Evolutionary conservation across 352 stramenopile genomes (phyloP), one percentile per base, ranked within the genome.

Genomic region (Peronospora tabacina): DNA sequence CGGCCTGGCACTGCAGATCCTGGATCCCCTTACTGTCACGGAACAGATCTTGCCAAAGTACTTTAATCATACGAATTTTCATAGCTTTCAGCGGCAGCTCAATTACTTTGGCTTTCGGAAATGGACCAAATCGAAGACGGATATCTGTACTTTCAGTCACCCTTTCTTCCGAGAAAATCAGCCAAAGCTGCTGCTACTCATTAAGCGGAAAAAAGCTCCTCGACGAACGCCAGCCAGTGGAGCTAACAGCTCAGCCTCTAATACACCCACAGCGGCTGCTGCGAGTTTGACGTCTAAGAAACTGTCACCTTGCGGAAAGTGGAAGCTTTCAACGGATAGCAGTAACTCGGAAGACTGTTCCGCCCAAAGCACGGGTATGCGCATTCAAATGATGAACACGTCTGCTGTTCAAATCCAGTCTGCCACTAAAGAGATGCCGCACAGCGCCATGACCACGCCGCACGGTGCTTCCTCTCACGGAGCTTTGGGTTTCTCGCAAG

Each of bases 31-130:
- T 16, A 76, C 87, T 29, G 60, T 73, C 45, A 73, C 64, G 40
- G 64, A 73, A 45, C 79, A 87, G 60, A 77, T 97, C 32, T 61
- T 97, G 11, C 86, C 90, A 24, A 86, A 88, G 54, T 97, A 96
- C 66, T 97, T 97, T 52, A 96, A 96, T 48, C 87, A 97, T 65
- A 79, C 73, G 44, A 95, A 90, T 51, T 97, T 95, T 61, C 84
- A 90, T 44, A 95, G 84, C 38, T 91, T 97, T 49, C 84, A 95
- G 54, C 73, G 90, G 35, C 87, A 97, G 60, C 70, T 97, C 38
- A 96, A 94, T 63, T 95, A 97, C 60, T 97, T 97, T 73, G 76
- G 69, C 24, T 97, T 97, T 61, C 71, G 75, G 45, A 91, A 91
- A 56, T 88, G 77, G 77, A 88, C 78, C 49, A 89, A 89, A 47